Evolutionary conservation across 2,329 filamentous ascomycete species (phyloP), one percentile per base, ranked within the genome.

Genomic region (Claviceps pazoutovae): DNA sequence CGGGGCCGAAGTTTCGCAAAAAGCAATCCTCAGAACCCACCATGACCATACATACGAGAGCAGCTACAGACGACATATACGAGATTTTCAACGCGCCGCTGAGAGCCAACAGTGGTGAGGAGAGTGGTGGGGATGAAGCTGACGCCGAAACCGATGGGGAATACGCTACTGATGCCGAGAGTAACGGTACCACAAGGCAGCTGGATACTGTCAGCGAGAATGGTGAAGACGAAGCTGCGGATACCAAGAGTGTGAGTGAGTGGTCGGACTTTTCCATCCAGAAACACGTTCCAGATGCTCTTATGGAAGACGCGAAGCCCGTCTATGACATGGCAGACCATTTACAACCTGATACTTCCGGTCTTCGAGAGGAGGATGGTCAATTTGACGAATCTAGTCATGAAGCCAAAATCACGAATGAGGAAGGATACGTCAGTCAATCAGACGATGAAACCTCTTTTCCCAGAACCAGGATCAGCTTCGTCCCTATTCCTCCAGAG

Each of bases 11-110:
- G 66, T 76, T 91, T 51, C 85, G 83, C 57, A 87, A 87, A 66
- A 93, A 86, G 65, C 83, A 82, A 58, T 57, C 68, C 2, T 72
- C 76, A 49, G 91, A 97, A 66, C 87, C 90, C n/a, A 98, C 93
- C 1, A 96, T 98, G 90, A 98, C 93, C 0, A 80, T 98, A 57
- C 89, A 97, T 63, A 98, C 93, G 13, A 87, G 81, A 60, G 91
- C 93, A 57, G 93, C 93, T 4, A 96, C 91, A 56, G 90, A 97
- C 59, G 93, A 98, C 59, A 96, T 98, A 50, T 97, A 97, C 61
- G 89, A 89, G 53, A 88, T 98, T 47, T 98, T 97, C 69, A 97
- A 93, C 61, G 86, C 93, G 53, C 91, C 93, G 1, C 50, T 64
- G 57, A 55, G 62, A 57, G 16, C 62, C 49, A 52, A 53, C 46